A percentile compares a stretch with the other conserved stretches of the same genome.
phyloP scores from a whole-genome alignment of 345 rosid genomes.

The Populus tremula region DNA sequence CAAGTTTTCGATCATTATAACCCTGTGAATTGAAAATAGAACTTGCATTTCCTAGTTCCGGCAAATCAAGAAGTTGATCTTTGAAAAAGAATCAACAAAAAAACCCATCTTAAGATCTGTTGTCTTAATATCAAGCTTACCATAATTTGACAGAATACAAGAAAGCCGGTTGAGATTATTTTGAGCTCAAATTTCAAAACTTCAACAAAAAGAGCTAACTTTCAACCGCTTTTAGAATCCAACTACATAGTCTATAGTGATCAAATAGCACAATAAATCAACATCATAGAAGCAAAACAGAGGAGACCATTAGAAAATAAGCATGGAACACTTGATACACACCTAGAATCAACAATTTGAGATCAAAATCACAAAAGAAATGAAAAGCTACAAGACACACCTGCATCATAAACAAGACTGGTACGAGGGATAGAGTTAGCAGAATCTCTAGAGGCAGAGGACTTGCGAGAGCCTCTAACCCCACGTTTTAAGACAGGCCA shows the following conservation, averaged over 20 bases:
- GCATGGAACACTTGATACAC: not conserved
- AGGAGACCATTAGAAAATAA: not conserved
- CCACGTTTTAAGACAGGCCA: conserved; percentile 58
- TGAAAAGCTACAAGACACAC: conserved; percentile 21
- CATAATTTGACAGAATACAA: not conserved
- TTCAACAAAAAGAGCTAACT: not conserved
- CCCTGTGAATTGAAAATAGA: not conserved
- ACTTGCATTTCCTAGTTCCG: not conserved
- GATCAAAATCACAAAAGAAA: not conserved
- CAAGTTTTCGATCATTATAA: not conserved
- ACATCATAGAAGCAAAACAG: conserved; percentile 5
- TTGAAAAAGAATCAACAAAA: conserved; percentile 11
- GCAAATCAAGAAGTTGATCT: conserved; percentile 8
- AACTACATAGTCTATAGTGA: not conserved
- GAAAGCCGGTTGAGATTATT: not conserved
- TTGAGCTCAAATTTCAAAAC: not conserved
- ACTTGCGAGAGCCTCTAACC: conserved; percentile 44
- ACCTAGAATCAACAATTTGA: not conserved
- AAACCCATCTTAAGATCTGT: conserved; percentile 26
- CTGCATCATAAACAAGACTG: conserved; percentile 78
- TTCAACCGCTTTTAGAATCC: not conserved
- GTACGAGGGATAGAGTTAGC: conserved; percentile 64
- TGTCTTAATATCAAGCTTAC: not conserved
- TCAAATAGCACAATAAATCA: not conserved
- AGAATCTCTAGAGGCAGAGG: conserved; percentile 56